Evolutionary conservation across 2,329 filamentous ascomycete genomes (phyloP).

Genomic region (Aspergillus ustus): DNA sequence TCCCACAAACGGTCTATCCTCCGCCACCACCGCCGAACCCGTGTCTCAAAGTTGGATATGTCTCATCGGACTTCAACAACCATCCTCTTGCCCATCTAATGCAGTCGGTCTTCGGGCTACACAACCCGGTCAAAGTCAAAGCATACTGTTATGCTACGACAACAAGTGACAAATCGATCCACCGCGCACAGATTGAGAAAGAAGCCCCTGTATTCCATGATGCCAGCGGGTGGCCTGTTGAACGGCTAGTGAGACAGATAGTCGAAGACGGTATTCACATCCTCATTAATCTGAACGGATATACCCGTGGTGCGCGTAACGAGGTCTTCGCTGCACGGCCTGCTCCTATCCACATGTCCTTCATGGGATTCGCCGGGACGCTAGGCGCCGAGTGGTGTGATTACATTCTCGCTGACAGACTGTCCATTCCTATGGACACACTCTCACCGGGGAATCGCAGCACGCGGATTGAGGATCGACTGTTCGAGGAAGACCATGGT

Average conservation of each 20-base stretch:
- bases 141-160: conserved; percentile 98
- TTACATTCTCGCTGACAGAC: conserved; percentile 89
- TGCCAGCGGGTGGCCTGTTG: conserved; percentile 82
- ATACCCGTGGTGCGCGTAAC: conserved; percentile 94
- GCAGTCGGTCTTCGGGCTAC: conserved; percentile 97
- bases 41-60: conserved; percentile 88
- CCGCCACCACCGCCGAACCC: conserved; percentile 82
- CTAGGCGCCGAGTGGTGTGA: conserved; percentile 98
- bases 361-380: conserved; percentile 98
- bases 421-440: conserved; percentile 80
- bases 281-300: conserved; percentile 95
- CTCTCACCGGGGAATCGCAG: conserved; percentile 80
- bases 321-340: conserved; percentile 95
- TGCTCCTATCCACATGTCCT: conserved; percentile 97
- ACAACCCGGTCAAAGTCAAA: conserved; percentile 72
- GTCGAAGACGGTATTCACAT: conserved; percentile 89
- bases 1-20: conserved; percentile 78
- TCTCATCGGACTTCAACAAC: conserved; percentile 99
- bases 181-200: conserved; percentile 88
- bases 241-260: conserved; percentile 84
- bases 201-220: conserved; percentile 92
- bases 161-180: conserved; percentile 81
- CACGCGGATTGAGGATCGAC: conserved; percentile 70
- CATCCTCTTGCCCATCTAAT: conserved; percentile 95
- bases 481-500: conserved; percentile 67